Evolutionary conservation across 495 filamentous ascomycete species (phyloP).

Genomic region (Penicillium psychrofluorescens): DNA sequence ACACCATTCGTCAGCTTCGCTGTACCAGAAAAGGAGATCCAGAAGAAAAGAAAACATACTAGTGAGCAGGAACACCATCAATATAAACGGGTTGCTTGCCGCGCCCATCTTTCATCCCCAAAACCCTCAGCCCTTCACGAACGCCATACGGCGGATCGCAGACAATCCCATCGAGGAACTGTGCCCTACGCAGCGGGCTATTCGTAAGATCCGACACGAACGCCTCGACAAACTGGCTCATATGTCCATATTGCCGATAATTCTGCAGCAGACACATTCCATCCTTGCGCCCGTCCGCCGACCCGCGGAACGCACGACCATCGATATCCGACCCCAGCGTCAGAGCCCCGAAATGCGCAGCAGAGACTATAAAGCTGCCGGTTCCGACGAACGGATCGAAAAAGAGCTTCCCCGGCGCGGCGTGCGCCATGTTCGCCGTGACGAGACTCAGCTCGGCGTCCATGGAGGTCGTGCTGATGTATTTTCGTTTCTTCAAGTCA

Average conservation of each 20-base stretch:
- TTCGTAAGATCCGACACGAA: slow-evolving; percentile 89
- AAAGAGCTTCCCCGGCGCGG: slow-evolving; percentile 71
- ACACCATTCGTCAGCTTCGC: too few relatives aligned
- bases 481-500: slow-evolving; percentile 83
- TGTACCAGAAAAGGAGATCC: too few relatives aligned
- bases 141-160: slow-evolving; percentile 99
- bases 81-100: slow-evolving; percentile 53
- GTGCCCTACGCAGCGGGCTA: slow-evolving; percentile 55
- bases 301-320: slow-evolving; percentile 74
- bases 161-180: slow-evolving; percentile 80
- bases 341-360: slow-evolving; percentile 79
- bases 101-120: slow-evolving; percentile 67
- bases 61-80: slow-evolving; percentile 63
- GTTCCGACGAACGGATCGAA: slow-evolving; percentile 96
- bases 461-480: slow-evolving; percentile 96
- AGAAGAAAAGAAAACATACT: slow-evolving; percentile 35
- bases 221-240: slow-evolving; percentile 56
- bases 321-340: slow-evolving; percentile 88
- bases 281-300: slow-evolving; percentile 36
- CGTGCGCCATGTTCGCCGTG: slow-evolving; percentile 83
- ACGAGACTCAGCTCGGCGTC: slow-evolving; percentile 88
- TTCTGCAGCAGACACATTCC: slow-evolving; percentile 58
- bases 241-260: slow-evolving; percentile 75
- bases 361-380: slow-evolving; percentile 80
- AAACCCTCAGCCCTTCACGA: slow-evolving; percentile 79